These are phyloP conservation scores for Aureobasidium uvarum DNA, from an alignment of 2,329 filamentous ascomycete species.

Conservation along the genomic window DNA sequence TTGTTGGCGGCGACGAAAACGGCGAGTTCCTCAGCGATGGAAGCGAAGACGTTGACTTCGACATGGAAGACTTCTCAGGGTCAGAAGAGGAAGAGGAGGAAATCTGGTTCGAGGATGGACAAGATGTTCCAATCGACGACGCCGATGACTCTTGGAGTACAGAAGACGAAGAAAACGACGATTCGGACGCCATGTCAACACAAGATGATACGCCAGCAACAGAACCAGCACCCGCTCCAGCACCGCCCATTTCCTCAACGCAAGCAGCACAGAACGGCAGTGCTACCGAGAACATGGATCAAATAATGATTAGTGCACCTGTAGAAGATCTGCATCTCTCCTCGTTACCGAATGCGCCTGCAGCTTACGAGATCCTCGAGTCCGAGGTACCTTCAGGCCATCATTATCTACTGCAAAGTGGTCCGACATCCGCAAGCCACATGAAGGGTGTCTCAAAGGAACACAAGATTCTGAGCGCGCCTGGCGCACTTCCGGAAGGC, in stretches of 20 bases:
- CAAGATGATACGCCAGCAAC: constrained; percentile 2
- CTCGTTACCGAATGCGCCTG: constrained; percentile 17
- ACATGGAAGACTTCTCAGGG: constrained; percentile 11
- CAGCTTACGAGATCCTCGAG: constrained; percentile 41
- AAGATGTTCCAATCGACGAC: constrained; percentile 25
- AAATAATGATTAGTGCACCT: constrained; percentile 5
- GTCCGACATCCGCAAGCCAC: constrained; percentile 35
- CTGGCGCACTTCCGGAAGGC: constrained; percentile 48
- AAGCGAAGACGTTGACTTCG: constrained; percentile 6
- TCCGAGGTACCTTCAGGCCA: constrained; percentile 45
- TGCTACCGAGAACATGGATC: constrained; percentile 25
- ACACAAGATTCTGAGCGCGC: constrained; percentile 54
- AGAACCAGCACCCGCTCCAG: neutral
- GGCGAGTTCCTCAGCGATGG: constrained; percentile 15
- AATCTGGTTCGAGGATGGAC: constrained; percentile 23
- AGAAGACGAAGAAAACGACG: constrained; percentile 24
- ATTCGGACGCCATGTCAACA: neutral
- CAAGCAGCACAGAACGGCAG: neutral
- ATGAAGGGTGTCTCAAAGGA: constrained; percentile 57
- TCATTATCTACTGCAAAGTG: constrained; percentile 37
- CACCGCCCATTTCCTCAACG: constrained; percentile 27
- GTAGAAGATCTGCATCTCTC: constrained; percentile 20
- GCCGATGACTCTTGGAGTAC: constrained; percentile 29
- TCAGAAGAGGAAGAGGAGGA: neutral
- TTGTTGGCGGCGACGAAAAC: neutral